Evolutionary conservation across 345 rosid species (phyloP).

Genomic region (Melaleuca quinquenervia): DNA sequence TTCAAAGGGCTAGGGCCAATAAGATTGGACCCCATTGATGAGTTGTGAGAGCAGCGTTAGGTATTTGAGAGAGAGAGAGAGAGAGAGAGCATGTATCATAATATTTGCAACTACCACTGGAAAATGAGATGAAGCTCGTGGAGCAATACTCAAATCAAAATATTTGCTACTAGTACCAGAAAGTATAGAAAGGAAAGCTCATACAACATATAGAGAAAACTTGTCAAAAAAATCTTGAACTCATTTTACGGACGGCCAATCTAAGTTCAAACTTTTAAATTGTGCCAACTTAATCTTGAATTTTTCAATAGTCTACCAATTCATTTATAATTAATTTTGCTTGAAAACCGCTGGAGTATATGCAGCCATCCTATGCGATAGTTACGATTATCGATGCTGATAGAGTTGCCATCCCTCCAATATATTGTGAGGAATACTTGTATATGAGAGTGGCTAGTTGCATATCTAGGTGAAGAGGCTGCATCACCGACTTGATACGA

Average conservation of each 20-base stretch:
- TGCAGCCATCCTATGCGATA: rapidly evolving
- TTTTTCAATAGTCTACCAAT: neutral
- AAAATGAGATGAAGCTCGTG: neutral
- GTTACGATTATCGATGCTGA: rapidly evolving
- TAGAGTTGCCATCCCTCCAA: neutral
- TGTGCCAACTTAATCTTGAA: neutral
- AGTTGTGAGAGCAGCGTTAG: neutral
- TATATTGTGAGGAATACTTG: neutral
- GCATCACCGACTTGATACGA: neutral
- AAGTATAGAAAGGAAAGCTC: neutral
- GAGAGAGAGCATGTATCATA: neutral
- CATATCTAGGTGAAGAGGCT: neutral
- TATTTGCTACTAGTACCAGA: neutral
- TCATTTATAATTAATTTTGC: neutral
- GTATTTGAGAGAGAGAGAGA: neutral
- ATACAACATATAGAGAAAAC: neutral
- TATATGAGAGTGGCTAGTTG: neutral
- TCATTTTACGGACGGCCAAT: neutral
- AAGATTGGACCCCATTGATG: neutral
- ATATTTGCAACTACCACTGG: neutral
- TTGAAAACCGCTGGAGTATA: neutral
- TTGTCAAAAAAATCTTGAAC: neutral
- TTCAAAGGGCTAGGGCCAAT: neutral
- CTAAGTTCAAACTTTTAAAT: neutral
- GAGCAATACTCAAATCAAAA: neutral